Evolutionary conservation across 1,284 basidiomycete genomes (phyloP), one percentile per base, ranked within the genome.

Genomic region (Inonotus hispidus): DNA sequence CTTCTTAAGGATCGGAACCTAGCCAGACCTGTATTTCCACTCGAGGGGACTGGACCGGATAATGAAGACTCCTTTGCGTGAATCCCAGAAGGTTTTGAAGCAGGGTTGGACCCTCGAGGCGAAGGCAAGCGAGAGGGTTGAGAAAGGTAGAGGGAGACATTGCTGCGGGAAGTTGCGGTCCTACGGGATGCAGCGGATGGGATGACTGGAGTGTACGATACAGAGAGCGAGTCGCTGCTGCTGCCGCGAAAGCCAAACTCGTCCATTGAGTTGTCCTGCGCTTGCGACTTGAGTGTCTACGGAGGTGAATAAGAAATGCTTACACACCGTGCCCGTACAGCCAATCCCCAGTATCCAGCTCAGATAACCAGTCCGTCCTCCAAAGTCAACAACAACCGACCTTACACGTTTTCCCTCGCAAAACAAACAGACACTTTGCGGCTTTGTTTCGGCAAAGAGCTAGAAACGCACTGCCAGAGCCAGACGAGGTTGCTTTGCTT

Each of bases 1-100:
- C 54, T 61, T 46, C 55, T 38, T 23, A 61, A 38, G 2, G 59
- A 58, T 7, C 53, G 53, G 21, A 58, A 58, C 32, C 58, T 64
- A 23, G 55, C 41, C 27, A 61, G 58, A 29, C 59, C 55, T 25
- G 53, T 13, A 21, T 25, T 43, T 5, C 45, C 38, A 16, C 37
- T 35, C 16, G 57, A 53, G 35, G 53, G 25, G n/a, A 55, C 21
- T 16, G 56, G 46, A 13, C 38, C n/a, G 32, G 47, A 41, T 19
- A 49, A 32, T 11, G 39, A 3, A 32, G 54, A 16, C 19, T 29
- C 29, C 46, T 53, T 57, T 25, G 10, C 29, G 46, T 27, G 45
- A 2, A 47, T 11, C 19, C 19, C n/a, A 45, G 55, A 46, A 4
- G 56, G 35, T 1, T 27, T 7, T 7, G 47, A 38, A 25, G 60